Evolutionary conservation across 2,329 filamentous ascomycete species (phyloP).

Genomic region (Fusarium sp.): DNA sequence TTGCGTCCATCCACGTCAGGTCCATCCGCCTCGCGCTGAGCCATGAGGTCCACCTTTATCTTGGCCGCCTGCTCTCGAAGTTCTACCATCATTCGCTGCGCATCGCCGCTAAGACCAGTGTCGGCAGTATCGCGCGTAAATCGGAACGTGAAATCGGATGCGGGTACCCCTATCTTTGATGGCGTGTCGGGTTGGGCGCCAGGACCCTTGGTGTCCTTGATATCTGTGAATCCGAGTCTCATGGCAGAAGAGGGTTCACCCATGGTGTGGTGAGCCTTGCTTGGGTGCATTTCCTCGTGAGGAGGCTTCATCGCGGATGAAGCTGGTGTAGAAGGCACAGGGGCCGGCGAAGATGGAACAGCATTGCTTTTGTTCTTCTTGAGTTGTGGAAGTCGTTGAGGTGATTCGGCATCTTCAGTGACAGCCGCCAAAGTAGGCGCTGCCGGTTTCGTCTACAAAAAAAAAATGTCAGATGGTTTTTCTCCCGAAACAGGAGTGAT

Average conservation of each 20-base stretch:
- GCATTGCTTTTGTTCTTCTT: conserved; percentile 47
- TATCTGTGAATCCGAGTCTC: conserved; percentile 83
- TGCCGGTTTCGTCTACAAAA: conserved; percentile 46
- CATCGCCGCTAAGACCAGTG: conserved; percentile 68
- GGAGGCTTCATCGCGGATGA: conserved; percentile 75
- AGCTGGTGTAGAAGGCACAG: conserved; percentile 67
- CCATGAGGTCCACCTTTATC: conserved; percentile 75
- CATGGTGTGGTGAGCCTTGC: conserved; percentile 80
- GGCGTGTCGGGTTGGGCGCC: conserved; percentile 68
- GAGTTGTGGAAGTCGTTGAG: conserved; percentile 44
- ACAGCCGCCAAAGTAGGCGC: conserved; percentile 55
- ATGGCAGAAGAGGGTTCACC: conserved; percentile 83
- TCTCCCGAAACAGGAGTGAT: conserved; percentile 12
- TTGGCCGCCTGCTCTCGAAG: conserved; percentile 77
- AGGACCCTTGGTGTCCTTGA: conserved; percentile 61
- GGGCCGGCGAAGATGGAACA: conserved; percentile 51
- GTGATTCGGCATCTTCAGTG: conserved; percentile 56
- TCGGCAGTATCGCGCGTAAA: conserved; percentile 68
- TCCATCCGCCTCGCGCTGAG: conserved; percentile 68
- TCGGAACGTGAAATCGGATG: conserved; percentile 74
- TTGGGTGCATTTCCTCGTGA: conserved; percentile 89
- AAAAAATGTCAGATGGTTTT: conserved; percentile 23
- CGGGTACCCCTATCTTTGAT: conserved; percentile 65
- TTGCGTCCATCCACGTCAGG: conserved; percentile 67
- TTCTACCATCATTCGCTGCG: conserved; percentile 70